These are phyloP conservation scores for Pilaira anomala DNA, from an alignment of 192 early-diverging fungal genomes.

Conservation along the genomic window DNA sequence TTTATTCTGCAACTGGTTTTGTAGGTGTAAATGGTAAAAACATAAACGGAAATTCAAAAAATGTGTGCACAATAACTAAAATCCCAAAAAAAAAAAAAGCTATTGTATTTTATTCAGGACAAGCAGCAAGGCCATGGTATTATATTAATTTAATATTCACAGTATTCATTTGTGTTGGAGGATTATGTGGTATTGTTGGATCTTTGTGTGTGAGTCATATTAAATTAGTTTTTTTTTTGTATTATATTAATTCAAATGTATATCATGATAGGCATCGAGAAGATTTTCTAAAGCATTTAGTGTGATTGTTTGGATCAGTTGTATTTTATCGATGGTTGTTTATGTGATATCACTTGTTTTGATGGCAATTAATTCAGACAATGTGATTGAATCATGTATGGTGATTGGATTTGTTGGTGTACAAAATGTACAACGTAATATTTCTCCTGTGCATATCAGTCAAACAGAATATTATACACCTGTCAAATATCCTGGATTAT, in stretches of 20 bases:
- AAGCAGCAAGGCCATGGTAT: conserved; percentile 24
- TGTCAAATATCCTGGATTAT: conserved; percentile 29
- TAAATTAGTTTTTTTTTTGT: not conserved
- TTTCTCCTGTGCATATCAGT: conserved; percentile 11
- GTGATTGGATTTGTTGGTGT: conserved; percentile 30
- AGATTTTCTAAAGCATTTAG: conserved; percentile 35
- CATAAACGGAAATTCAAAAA: too few species aligned
- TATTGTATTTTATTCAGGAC: conserved; percentile 31
- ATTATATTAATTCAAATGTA: too few species aligned
- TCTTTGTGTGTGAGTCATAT: conserved; percentile 31
- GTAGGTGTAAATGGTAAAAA: conserved; percentile 20
- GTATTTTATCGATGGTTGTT: conserved; percentile 28
- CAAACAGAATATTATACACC: conserved; percentile 27
- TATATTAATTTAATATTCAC: conserved; percentile 28
- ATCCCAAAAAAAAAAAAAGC: conserved; percentile 10
- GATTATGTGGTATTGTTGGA: conserved; percentile 31
- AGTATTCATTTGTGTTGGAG: conserved; percentile 28
- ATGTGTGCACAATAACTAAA: too few species aligned
- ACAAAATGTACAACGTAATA: conserved; percentile 21
- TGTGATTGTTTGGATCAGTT: conserved; percentile 33
- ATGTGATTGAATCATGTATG: conserved; percentile 23
- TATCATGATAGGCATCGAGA: conserved; percentile 23
- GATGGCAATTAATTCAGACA: conserved; percentile 19
- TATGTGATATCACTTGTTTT: conserved; percentile 30
- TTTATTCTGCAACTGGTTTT: conserved; percentile 22